A percentile compares a stretch with the other conserved stretches of the same genome.
phyloP scores from a whole-genome alignment of 2,329 filamentous ascomycete genomes.

The Aspergillus oerlinghausenensis region DNA sequence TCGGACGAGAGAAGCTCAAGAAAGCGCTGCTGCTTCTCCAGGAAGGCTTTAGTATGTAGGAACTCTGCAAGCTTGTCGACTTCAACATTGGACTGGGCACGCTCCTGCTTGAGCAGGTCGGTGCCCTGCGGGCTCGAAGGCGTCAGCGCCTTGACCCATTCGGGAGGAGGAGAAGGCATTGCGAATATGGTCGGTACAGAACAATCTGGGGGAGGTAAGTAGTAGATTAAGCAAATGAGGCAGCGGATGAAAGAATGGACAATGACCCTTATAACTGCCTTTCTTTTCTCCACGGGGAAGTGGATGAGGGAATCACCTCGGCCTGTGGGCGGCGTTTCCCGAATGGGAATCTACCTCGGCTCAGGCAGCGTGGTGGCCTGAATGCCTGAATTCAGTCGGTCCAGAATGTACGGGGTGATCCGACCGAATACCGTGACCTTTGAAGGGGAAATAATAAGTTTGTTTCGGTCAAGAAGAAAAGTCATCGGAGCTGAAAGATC shows the following conservation, averaged over 20 bases:
- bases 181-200: slow-evolving; percentile 4
- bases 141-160: slow-evolving; percentile 65
- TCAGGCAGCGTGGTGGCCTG: neutral
- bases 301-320: neutral
- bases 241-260: slow-evolving; percentile 6
- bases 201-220: neutral
- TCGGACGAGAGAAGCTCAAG: slow-evolving; percentile 63
- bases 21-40: slow-evolving; percentile 58
- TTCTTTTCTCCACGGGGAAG: neutral
- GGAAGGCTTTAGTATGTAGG: slow-evolving; percentile 62
- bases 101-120: slow-evolving; percentile 65
- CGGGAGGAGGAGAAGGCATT: slow-evolving; percentile 45
- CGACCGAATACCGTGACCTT: neutral
- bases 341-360: neutral
- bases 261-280: neutral
- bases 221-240: neutral
- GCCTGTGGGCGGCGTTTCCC: neutral
- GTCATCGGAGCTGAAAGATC: neutral
- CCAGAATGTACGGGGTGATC: neutral
- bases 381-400: neutral
- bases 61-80: slow-evolving; percentile 64
- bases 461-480: neutral
- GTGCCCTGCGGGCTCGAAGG: slow-evolving; percentile 63
- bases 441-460: neutral
- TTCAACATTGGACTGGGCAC: slow-evolving; percentile 61